phyloP scores from a whole-genome alignment of 352 stramenopile species.

The Pythium phragmitis region DNA sequence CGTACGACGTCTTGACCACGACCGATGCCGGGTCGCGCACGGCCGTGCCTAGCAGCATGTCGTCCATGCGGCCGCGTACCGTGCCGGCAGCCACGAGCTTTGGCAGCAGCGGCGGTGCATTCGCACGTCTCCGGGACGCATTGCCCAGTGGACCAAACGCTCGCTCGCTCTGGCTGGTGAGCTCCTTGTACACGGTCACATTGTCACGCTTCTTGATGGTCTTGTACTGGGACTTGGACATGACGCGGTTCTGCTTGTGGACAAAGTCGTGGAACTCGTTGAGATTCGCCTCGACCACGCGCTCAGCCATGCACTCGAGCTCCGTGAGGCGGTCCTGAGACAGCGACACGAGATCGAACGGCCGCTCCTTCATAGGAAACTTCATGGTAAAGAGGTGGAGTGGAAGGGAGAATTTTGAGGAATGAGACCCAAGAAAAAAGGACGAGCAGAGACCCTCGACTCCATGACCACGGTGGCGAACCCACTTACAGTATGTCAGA shows the following conservation, averaged over 20 bases:
- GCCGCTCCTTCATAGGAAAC: constrained; percentile 20
- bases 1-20: constrained; percentile 50
- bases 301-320: constrained; percentile 29
- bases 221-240: constrained; percentile 49
- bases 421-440: not conserved
- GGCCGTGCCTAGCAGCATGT: constrained; percentile 40
- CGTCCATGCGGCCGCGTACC: constrained; percentile 21
- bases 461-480: no score
- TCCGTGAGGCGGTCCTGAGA: constrained; percentile 31
- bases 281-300: constrained; percentile 34
- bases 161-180: constrained; percentile 23
- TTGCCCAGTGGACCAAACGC: constrained; percentile 6
- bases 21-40: constrained; percentile 45
- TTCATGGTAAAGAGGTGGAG: constrained; percentile 9
- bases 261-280: constrained; percentile 32
- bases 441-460: not conserved
- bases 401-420: not conserved
- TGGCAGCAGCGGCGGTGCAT: constrained; percentile 7
- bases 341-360: constrained; percentile 34
- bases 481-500: no score
- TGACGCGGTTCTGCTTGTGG: constrained; percentile 26
- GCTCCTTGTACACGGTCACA: constrained; percentile 46
- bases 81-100: constrained; percentile 26
- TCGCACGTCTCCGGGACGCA: constrained; percentile 7
- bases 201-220: constrained; percentile 47